Evolutionary conservation across 192 early-diverging fungal genomes (phyloP).

Genomic region (Backusella macrospora): DNA sequence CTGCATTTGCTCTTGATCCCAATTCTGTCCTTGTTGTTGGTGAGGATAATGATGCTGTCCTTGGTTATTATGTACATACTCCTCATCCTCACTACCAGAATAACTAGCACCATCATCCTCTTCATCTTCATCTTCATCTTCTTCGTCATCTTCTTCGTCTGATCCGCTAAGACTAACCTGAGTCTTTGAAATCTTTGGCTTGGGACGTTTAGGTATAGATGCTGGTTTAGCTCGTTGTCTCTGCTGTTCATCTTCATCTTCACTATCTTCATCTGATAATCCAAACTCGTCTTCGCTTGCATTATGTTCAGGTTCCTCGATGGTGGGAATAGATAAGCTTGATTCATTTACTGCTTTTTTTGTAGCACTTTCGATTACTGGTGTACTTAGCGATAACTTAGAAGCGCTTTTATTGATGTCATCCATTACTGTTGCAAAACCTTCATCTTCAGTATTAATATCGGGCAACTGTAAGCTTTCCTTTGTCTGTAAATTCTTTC

Average conservation of each 20-base stretch:
- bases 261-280: constrained; percentile 27
- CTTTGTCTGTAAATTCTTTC: not conserved
- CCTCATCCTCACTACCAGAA: constrained; percentile 10
- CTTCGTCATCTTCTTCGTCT: constrained; percentile 18
- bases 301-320: not conserved
- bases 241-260: constrained; percentile 10
- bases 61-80: not conserved
- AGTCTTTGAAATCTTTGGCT: constrained; percentile 18
- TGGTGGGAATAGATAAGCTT: not conserved
- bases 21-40: constrained; percentile 20
- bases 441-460: constrained; percentile 14
- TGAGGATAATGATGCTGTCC: constrained; percentile 8
- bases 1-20: constrained; percentile 6
- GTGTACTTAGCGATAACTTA: not conserved
- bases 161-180: constrained; percentile 28
- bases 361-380: not conserved
- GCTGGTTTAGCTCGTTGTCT: not conserved
- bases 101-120: not conserved
- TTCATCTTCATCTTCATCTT: constrained; percentile 9
- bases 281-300: not conserved
- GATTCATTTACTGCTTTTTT: not conserved
- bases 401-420: not conserved
- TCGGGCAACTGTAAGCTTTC: constrained; percentile 9
- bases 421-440: constrained; percentile 13
- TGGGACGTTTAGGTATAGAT: not conserved